Evolutionary conservation across 2,329 filamentous ascomycete species (phyloP), one percentile per base, ranked within the genome.

Genomic region (Hypoxylon sp.): DNA sequence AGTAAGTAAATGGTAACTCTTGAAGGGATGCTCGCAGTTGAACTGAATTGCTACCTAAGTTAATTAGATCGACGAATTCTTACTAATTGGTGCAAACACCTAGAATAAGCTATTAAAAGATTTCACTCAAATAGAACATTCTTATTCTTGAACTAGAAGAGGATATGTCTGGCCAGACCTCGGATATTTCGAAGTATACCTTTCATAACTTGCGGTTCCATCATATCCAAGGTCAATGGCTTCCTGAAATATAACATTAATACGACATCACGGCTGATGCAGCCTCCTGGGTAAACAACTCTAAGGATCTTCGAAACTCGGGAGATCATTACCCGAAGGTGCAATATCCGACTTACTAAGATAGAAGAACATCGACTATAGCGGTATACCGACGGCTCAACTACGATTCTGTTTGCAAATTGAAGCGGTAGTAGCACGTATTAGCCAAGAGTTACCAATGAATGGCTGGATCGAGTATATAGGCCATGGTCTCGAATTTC

Each of bases 291-390:
- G 7, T 54, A 15, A 44, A 63, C 41, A 54, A 46, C 37, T 10
- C 39, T 34, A 20, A 34, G 47, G 34, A 39, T 46, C 24, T 19
- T 43, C 39, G 30, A 51, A 26, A 34, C 34, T 62, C 57, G 60
- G 61, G 44, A 7, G 47, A 61, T 46, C 50, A 48, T 50, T 64
- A 62, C 51, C 59, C 61, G 64, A 60, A 28, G 54, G 61, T 62
- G 61, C 54, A 59, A 56, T 56, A 61, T 13, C 60, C 60, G 64
- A 67, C 57, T 67, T 67, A 61, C 57, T 59, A 59, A 61, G 51
- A 44, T 28, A 46, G 46, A 46, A 53, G 53, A 50, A 19, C 10
- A 59, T 62, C 43, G 46, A 39, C 44, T 49, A 59, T 53, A 52
- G 24, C 20, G 54, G 54, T 56, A 61, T 56, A 50, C 57, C 47